Base-by-base conservation (phyloP, 495 filamentous ascomycete genomes). In the Tuber indicum region DNA sequence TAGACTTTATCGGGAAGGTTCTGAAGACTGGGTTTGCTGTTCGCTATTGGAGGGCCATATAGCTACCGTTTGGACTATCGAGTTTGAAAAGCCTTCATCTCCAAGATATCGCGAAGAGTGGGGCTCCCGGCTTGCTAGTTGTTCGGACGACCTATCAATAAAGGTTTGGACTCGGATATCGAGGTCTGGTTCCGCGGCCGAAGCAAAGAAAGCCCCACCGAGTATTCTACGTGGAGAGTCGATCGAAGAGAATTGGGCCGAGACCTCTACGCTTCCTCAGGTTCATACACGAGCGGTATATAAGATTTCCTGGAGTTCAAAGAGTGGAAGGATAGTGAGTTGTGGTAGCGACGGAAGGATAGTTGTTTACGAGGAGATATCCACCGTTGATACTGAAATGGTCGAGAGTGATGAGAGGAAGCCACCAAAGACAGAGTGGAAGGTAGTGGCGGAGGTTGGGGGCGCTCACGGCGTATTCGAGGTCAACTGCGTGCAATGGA, bases 1-100 rank as follows among this genome's bases (percentile, higher is more conserved):
- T 43, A 86, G 96, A 77, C 82, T 98, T 49, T 99, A 94, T 90
- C 86, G 91, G 44, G 95, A 97, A 86, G 95, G 97, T 85, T 93
- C 97, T 78, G 87, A 87, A 32, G 96, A 98, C 84, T 98, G 95
- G 96, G 90, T 90, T 14, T 95, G 94, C 79, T 91, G 96, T n/a
- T 88, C 90, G n/a, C 87, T 92, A 72, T 84, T 97, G 36, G 88
- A 90, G 79, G 93, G 91, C 0, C 94, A 97, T 84, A 85, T 84
- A 72, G 88, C 87, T 23, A 99, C 96, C 14, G 95, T 98, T 10
- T 99, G 96, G 96, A 91, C 88, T 69, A 76, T 97, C 14, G 89
- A 92, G 76, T 98, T 94, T 88, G 96, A 84, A 72, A 81, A 97
- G 85, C 84, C 85, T 3, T 83, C 82, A 47, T 85, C 86, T 12